A percentile compares a stretch with the other conserved stretches of the same genome.
Evolutionary conservation across 106 monocot species (phyloP).

Genomic region (Allium sativum): DNA sequence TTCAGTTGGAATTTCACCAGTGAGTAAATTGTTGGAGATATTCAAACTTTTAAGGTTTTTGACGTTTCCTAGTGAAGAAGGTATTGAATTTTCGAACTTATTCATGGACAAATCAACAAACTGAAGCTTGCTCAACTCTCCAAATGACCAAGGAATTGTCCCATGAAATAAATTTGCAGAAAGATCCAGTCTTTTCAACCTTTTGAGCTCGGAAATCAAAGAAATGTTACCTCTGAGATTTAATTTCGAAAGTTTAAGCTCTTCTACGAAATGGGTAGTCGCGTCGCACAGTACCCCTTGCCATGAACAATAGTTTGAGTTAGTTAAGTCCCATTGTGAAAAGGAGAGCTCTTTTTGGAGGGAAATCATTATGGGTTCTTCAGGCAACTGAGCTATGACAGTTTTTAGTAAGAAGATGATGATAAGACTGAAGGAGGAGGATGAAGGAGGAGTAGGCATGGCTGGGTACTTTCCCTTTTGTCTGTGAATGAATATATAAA

Average conservation of each 20-base stretch:
- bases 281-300: constrained; percentile 41
- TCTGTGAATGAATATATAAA: neutral
- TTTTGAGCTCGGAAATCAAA: constrained; percentile 31
- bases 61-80: constrained; percentile 34
- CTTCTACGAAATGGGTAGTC: constrained; percentile 17
- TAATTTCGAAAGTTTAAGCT: constrained; percentile 34
- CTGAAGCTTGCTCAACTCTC: constrained; percentile 23
- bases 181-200: constrained; percentile 44
- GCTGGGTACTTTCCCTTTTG: constrained; percentile 5
- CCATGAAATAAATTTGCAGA: constrained; percentile 54
- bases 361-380: constrained; percentile 24
- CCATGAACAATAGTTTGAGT: constrained; percentile 51
- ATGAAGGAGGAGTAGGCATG: neutral
- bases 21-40: constrained; percentile 55
- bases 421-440: neutral
- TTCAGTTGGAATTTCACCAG: constrained; percentile 43
- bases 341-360: constrained; percentile 24
- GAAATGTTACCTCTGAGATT: constrained; percentile 59
- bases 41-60: constrained; percentile 37
- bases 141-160: constrained; percentile 33
- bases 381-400: constrained; percentile 14
- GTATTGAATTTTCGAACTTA: constrained; percentile 35
- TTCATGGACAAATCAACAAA: constrained; percentile 71
- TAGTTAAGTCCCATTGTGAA: constrained; percentile 16
- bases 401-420: neutral